Base-by-base conservation (phyloP, 345 rosid species). In the Hibiscus trionum region DNA sequence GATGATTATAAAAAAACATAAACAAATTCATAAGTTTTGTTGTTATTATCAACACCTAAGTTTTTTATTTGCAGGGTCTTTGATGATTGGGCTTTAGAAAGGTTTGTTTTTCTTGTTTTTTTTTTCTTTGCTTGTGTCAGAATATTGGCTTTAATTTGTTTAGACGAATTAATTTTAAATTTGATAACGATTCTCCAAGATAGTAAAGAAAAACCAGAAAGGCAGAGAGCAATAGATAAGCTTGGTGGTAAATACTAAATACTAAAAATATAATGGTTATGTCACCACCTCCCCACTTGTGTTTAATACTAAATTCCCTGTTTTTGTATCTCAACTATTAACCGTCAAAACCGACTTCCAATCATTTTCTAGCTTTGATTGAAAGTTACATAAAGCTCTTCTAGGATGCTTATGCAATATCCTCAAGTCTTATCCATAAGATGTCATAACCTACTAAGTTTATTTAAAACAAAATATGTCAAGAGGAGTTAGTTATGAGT, bases 271-370 rank as follows among this genome's bases (percentile, higher is more conserved):
- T 29, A 64, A 69, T 72, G 61, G 61, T 58, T 69, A 46, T 73
- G 58, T 68, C 76, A 62, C 57, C 81, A 65, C 52, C 79, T 24
- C 56, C 72, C 78, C 73, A 77, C 77, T 82, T 69, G 7, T 1
- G 35, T 62, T 49, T 69, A 66, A 66, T 59, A 58, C 46, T 24
- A 52, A 37, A 60, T 46, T 66, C 37, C 68, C 21, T 16, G 29
- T 10, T 66, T 56, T 19, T 69, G 29, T 44, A 73, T 73, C 71
- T 44, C 66, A 75, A 73, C 73, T 44, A 53, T 50, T 49, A 71
- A 80, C 80, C 35, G 76, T 67, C 46, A 72, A 58, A 71, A 68
- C 69, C 75, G 80, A 80, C 66, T 76, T 80, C 74, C 72, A 49
- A 61, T 59, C 71, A 26, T 64, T 79, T 67, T 65, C 21, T 60